A percentile compares a stretch with the other conserved stretches of the same genome.
phyloP scores from a whole-genome alignment of 805 yeast genomes.

The Helenozyma rhizophorensis region DNA sequence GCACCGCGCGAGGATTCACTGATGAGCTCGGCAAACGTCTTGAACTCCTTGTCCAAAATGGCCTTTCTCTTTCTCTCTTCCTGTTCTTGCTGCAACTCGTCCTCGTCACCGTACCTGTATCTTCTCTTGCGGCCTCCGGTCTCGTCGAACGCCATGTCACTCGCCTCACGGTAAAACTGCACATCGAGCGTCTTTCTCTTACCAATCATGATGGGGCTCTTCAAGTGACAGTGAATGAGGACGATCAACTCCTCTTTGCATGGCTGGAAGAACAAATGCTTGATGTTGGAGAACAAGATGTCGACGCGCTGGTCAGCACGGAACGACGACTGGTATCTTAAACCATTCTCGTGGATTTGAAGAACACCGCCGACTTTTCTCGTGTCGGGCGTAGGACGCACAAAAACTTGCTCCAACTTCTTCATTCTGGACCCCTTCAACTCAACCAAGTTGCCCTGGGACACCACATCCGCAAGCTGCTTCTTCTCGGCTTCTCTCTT shows the following conservation, averaged over 20 bases:
- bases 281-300: constrained; percentile 82
- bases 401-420: constrained; percentile 81
- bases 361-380: constrained; percentile 89
- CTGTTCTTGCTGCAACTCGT: constrained; percentile 96
- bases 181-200: constrained; percentile 93
- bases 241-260: constrained; percentile 93
- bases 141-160: constrained; percentile 94
- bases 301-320: constrained; percentile 85
- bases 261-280: constrained; percentile 93
- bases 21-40: constrained; percentile 81
- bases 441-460: constrained; percentile 84
- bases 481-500: constrained; percentile 88
- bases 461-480: constrained; percentile 89
- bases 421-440: constrained; percentile 78
- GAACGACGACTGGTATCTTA: constrained; percentile 84
- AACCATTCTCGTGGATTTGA: constrained; percentile 93
- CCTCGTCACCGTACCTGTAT: constrained; percentile 94
- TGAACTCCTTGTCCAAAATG: constrained; percentile 87
- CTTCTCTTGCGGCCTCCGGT: constrained; percentile 90
- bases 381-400: constrained; percentile 96
- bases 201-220: constrained; percentile 91
- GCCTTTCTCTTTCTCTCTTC: constrained; percentile 94
- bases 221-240: constrained; percentile 86
- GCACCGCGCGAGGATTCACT: constrained; percentile 82
- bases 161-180: constrained; percentile 94